Conservation (phyloP, 192 early-diverging fungal species). For the Thamnidium elegans region DNA sequence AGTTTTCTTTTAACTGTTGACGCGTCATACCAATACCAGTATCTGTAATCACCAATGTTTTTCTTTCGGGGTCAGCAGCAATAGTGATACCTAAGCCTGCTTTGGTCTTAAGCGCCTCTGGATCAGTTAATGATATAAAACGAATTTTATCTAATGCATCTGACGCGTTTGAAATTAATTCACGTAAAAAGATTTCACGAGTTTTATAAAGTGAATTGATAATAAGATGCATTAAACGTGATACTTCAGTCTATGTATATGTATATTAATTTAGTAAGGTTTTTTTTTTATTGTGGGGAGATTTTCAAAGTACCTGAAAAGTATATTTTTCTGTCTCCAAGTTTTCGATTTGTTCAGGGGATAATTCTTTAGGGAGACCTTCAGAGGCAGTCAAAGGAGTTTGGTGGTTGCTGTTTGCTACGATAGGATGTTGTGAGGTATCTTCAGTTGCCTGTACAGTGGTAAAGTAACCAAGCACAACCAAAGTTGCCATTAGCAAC, state of each 20-base stretch:
- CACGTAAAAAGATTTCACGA: constrained; percentile 94
- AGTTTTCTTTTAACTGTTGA: constrained; percentile 82
- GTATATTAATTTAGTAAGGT: background rate
- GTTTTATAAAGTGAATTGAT: constrained; percentile 97
- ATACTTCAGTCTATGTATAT: constrained; percentile 74
- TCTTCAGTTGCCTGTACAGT: constrained; percentile 2
- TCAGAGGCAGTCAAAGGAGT: too few relatives aligned
- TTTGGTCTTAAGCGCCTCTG: constrained; percentile 54
- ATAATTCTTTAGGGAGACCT: background rate
- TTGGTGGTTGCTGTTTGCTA: background rate
- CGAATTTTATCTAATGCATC: constrained; percentile 96
- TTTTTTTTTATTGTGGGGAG: background rate
- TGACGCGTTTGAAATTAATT: constrained; percentile 94
- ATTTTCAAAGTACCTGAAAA: constrained; percentile 17
- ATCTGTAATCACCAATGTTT: constrained; percentile 83
- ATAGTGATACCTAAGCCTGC: constrained; percentile 82
- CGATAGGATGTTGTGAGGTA: constrained; percentile 1
- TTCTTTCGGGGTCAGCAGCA: constrained; percentile 65
- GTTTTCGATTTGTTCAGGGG: constrained; percentile 20
- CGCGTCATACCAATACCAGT: constrained; percentile 96
- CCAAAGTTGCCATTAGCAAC: background rate
- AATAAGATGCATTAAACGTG: constrained; percentile 88
- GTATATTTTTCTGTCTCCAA: constrained; percentile 32
- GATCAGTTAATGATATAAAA: constrained; percentile 74
- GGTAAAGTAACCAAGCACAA: background rate